Evolutionary conservation across 495 filamentous ascomycete genomes (phyloP), one percentile per base, ranked within the genome.

Genomic region (Penicillium alfredii): DNA sequence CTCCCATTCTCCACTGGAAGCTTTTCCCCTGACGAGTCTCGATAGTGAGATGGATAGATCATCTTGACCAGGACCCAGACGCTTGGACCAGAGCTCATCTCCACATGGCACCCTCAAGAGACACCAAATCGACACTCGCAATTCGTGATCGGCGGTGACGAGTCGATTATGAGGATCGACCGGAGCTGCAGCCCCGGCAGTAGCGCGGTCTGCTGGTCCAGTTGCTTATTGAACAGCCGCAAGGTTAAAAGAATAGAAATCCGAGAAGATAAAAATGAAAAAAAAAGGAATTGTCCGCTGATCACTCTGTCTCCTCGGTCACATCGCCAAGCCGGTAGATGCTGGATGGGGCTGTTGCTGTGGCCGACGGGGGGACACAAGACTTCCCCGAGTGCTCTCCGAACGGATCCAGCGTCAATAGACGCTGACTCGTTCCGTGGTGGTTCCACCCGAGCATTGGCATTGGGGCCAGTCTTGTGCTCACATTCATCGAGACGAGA

Each of bases 161-260:
- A n/a, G n/a, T n/a, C n/a, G n/a, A n/a, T n/a, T n/a, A 44, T 38
- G 34, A 33, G 19, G 38, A 42, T 47, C 45, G 44, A 29, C 31
- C 45, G 42, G 42, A 34, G 45, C 12, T 32, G 9, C 28, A 22
- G 18, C 33, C 37, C 32, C 30, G 42, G 40, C 24, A 30, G 14
- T 35, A 30, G 40, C 36, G 22, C 22, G 19, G 33, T n/a, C 25
- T 16, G 25, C n/a, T 21, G 26, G 35, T 15, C 35, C 36, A 30
- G 24, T 31, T 31, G 36, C 36, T 38, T 38, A 38, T 39, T 30
- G 36, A 41, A 33, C 24, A 44, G 25, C 27, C 38, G 23, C 41
- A 40, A 26, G 27, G 11, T 4, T 27, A n/a, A 33, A 42, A n/a
- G n/a, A n/a, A n/a, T n/a, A n/a, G n/a, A n/a, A n/a, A n/a, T n/a